These are phyloP conservation scores for Claviceps humidiphila DNA, from an alignment of 2,329 filamentous ascomycete species.

Conservation along the genomic window DNA sequence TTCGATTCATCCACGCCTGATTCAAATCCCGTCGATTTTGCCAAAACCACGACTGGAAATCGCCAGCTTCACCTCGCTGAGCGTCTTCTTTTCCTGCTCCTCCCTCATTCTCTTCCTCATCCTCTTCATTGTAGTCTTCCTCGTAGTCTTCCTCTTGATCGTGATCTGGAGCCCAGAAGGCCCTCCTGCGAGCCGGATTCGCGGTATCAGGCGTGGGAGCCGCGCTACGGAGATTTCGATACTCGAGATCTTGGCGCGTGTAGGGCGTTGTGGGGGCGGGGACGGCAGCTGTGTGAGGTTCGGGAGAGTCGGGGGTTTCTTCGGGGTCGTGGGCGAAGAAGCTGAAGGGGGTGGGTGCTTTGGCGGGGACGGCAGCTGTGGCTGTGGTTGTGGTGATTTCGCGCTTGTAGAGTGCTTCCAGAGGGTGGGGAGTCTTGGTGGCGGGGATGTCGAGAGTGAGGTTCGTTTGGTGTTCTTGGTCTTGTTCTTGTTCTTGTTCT, in stretches of 20 bases:
- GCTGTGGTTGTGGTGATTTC: constrained; percentile 16
- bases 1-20: constrained; percentile 50
- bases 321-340: constrained; percentile 54
- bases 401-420: constrained; percentile 86
- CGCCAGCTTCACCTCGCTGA: constrained; percentile 22
- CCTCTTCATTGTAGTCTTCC: constrained; percentile 13
- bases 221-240: constrained; percentile 65
- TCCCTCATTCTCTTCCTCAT: constrained; percentile 12
- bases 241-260: constrained; percentile 64
- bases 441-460: constrained; percentile 44
- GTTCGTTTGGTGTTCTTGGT: constrained; percentile 17
- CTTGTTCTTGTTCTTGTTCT: neutral
- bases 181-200: constrained; percentile 52
- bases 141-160: constrained; percentile 16
- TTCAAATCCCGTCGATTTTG: constrained; percentile 52
- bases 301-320: constrained; percentile 28
- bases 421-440: constrained; percentile 51
- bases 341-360: constrained; percentile 44
- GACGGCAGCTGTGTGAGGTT: constrained; percentile 13
- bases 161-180: constrained; percentile 37
- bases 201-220: constrained; percentile 93
- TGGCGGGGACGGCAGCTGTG: constrained; percentile 18
- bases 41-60: constrained; percentile 58
- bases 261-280: constrained; percentile 57
- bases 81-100: constrained; percentile 1